These are phyloP conservation scores for Cunninghamia lanceolata DNA, from an alignment of 75 land plant genomes.

Conservation along the genomic window DNA sequence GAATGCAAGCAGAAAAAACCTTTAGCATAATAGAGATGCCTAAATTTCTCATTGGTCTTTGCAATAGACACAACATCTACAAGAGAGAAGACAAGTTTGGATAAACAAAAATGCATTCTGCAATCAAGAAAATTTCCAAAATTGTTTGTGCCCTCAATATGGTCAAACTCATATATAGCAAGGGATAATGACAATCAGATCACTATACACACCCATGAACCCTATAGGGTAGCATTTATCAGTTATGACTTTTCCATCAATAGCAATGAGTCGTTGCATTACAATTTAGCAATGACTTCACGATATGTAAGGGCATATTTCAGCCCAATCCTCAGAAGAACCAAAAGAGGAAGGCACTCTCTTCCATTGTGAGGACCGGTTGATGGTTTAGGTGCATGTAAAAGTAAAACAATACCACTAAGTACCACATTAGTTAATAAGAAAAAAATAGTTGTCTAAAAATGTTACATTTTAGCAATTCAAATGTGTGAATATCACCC, in stretches of 20 bases:
- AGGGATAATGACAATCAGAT: neutral
- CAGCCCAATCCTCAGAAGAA: conserved; percentile 67
- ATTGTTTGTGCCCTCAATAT: no score
- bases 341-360: conserved; percentile 84
- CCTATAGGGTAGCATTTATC: conserved; percentile 93
- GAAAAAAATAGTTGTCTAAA: neutral
- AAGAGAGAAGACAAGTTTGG: neutral
- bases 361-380: conserved; percentile 88
- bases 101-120: no score
- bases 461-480: neutral
- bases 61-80: conserved; percentile 62
- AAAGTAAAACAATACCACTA: neutral
- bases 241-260: conserved; percentile 84
- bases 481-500: neutral
- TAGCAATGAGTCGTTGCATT: conserved; percentile 75
- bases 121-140: neutral
- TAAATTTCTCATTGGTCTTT: no score
- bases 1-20: conserved; percentile 65
- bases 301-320: conserved; percentile 89
- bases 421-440: no score
- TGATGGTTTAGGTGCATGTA: conserved; percentile 87
- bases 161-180: no score
- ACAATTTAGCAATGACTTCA: conserved; percentile 79
- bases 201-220: conserved; percentile 69
- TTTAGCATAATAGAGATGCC: no score